Evolutionary conservation across 306 rosid genomes (phyloP), one percentile per base, ranked within the genome.

Genomic region (Vachellia collinsii): DNA sequence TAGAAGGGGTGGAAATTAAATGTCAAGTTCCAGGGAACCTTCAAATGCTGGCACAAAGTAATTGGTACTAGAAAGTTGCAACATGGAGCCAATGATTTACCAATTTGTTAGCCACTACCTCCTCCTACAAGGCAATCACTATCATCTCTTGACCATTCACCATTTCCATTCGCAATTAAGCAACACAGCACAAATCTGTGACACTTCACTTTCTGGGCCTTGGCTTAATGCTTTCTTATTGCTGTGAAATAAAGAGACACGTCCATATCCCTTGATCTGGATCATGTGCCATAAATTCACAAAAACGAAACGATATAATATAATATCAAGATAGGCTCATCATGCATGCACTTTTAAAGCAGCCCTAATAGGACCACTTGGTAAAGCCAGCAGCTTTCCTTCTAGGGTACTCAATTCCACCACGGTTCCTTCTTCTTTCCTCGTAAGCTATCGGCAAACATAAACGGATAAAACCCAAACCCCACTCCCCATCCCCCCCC

Each of bases 311-410:
- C 9, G 47, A 17, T 8, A 17, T 4, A 36, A 36, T 1, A 46
- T 11, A 46, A 12, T 3, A 73, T 59, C 77, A 73, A 37, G 36
- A 17, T 36, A 73, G 11, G 16, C 23, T 43, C n/a, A 69, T 10
- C 37, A 38, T 51, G 85, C 80, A 65, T 78, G 75, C 56, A 48
- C 72, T 85, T 81, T 74, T 74, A 38, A 74, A 39, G 78, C 51
- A 11, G 50, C 6, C 51, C 11, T 5, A 34, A 51, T 6, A 36
- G 77, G 77, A 74, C 77, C 77, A 74, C 66, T 37, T 34, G 5
- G n/a, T 0, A 53, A 36, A 41, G 73, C 3, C 20, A 63, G 58
- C 74, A 69, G 44, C 74, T 83, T 83, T 86, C 81, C 85, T 86
- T 86, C 81, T 53, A 10, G 7, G 34, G 36, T 67, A 74, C 67